A percentile compares a stretch with the other conserved stretches of the same genome.
These are phyloP conservation scores for Mallotus repandus DNA, from an alignment of 441 rosid genomes.

Conservation along the genomic window DNA sequence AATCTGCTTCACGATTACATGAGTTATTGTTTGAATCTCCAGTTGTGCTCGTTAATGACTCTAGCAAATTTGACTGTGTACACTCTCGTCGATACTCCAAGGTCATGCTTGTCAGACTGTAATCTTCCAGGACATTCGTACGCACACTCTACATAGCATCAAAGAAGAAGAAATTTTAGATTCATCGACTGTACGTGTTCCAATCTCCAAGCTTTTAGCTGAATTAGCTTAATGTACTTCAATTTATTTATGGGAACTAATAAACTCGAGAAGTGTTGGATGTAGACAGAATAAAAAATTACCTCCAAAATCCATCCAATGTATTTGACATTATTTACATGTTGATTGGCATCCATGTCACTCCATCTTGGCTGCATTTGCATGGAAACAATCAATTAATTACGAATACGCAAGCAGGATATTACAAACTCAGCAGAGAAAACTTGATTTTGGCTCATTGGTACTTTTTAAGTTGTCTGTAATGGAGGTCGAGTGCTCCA, in stretches of 20 bases:
- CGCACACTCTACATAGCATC: conserved; percentile 39
- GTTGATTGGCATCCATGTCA: conserved; percentile 64
- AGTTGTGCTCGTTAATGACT: conserved; percentile 42
- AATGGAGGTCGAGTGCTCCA: too few species aligned
- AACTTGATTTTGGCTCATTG: too few species aligned
- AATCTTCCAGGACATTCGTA: conserved; percentile 39
- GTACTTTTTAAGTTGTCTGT: too few species aligned
- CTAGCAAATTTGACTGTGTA: conserved; percentile 41
- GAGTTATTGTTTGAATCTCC: conserved; percentile 21
- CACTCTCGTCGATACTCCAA: conserved; percentile 52
- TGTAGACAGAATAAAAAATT: neutral
- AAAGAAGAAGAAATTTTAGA: too few species aligned
- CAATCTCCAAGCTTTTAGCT: too few species aligned
- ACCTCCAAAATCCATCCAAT: conserved; percentile 65
- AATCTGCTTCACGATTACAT: conserved; percentile 26
- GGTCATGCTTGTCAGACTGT: conserved; percentile 46
- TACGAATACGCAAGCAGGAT: neutral
- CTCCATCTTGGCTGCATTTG: conserved; percentile 52
- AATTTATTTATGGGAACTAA: too few species aligned
- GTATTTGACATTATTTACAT: conserved; percentile 57
- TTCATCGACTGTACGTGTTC: too few species aligned
- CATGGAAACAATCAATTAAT: neutral
- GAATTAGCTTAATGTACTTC: too few species aligned
- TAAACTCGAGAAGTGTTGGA: neutral
- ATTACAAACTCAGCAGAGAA: too few species aligned